Evolutionary conservation across 2,329 filamentous ascomycete genomes (phyloP), one percentile per base, ranked within the genome.

Genomic region (Phialemonium atrogriseum): DNA sequence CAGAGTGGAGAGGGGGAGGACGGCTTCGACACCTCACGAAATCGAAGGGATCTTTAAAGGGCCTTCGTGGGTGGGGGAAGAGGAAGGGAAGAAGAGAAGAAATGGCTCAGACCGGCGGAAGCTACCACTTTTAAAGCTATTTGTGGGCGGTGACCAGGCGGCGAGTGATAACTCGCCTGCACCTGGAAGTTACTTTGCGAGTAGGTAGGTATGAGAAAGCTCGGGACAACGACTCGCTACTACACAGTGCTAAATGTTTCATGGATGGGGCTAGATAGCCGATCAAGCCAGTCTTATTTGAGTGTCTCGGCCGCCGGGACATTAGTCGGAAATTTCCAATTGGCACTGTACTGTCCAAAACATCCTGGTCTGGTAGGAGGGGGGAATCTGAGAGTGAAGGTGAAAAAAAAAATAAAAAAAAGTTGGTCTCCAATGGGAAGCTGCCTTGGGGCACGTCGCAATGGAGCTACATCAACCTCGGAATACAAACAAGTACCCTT

Each of bases 21-120:
- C 31, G 40, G 43, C 41, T 36, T 42, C 38, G 44, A 49, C 62
- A 66, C 62, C 62, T 58, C 66, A 69, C 65, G 62, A 64, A 50
- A 46, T 60, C 54, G 52, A 58, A 59, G 55, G 51, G 59, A 51
- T 53, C 55, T 52, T 50, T 48, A 54, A 59, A 59, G 29, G 47
- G 45, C 64, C 65, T 66, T 64, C 64, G 63, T 65, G 63, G 64
- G 64, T 68, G 52, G 52, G 51, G 51, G 44, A n/a, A 48, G 54
- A 52, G 51, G 52, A 49, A 50, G 47, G 49, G 46, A 45, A 32
- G 38, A 42, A 37, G 32, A 35, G 41, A 35, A 32, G 34, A 29
- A 33, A 31, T 29, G 17, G 26, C 21, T 35, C 28, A 20, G 18
- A 30, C 28, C 28, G 28, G 27, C 21, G 28, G 28, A 30, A 30